These are phyloP conservation scores for Globisporangium okanoganense DNA, from an alignment of 352 stramenopile genomes.

Conservation along the genomic window DNA sequence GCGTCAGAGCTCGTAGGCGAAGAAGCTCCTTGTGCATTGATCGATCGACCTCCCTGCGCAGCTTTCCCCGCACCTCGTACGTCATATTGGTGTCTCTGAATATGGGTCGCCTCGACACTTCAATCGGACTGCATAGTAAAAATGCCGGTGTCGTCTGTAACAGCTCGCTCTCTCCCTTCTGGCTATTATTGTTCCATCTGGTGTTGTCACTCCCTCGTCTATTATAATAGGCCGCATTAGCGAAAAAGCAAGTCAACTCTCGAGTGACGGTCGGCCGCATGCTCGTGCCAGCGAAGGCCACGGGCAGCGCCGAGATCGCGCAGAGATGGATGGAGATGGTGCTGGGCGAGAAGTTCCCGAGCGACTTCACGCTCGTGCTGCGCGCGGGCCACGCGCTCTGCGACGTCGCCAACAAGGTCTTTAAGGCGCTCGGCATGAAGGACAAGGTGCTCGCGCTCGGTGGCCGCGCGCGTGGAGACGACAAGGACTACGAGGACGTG, in stretches of 20 bases:
- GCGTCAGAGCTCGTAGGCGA: too few relatives aligned
- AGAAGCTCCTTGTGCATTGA: too few relatives aligned
- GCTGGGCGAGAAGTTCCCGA: conserved; percentile 65
- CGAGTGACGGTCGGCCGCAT: conserved; percentile 3
- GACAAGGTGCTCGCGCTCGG: conserved; percentile 27
- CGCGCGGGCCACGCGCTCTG: conserved; percentile 63
- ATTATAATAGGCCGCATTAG: neutral
- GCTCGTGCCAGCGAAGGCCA: conserved; percentile 35
- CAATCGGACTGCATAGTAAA: too few relatives aligned
- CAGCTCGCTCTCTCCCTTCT: too few relatives aligned
- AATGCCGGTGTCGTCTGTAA: too few relatives aligned
- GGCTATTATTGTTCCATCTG: neutral
- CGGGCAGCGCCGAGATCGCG: conserved; percentile 64
- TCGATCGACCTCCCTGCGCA: too few relatives aligned
- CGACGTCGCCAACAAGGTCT: conserved; percentile 67
- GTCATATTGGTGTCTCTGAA: too few relatives aligned
- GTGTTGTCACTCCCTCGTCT: neutral
- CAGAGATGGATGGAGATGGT: conserved; percentile 88
- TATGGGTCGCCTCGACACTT: too few relatives aligned
- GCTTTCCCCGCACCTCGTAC: too few relatives aligned
- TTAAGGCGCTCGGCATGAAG: conserved; percentile 76
- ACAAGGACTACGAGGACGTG: neutral
- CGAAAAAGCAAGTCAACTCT: neutral
- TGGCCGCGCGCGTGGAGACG: neutral
- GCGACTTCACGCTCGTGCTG: conserved; percentile 48